Evolutionary conservation across 2,329 filamentous ascomycete genomes (phyloP).

Genomic region (Curvularia sp.): DNA sequence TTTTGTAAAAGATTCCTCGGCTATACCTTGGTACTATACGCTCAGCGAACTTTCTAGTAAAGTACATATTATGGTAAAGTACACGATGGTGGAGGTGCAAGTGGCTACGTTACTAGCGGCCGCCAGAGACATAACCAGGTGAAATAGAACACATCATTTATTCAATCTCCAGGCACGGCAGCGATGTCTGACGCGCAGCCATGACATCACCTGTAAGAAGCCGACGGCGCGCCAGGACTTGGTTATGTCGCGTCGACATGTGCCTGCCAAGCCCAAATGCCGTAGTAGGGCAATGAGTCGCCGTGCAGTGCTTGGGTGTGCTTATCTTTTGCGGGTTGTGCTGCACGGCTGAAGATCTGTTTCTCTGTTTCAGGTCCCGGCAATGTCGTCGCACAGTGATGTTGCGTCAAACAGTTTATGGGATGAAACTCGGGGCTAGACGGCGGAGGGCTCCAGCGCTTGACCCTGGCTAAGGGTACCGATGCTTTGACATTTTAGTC

Average conservation of each 20-base stretch:
- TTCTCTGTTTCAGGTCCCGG: not conserved
- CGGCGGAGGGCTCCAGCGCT: slow-evolving; percentile 22
- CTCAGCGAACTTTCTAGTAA: slow-evolving; percentile 30
- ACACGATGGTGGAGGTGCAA: not conserved
- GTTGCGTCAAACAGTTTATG: slow-evolving; percentile 3
- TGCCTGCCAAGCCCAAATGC: slow-evolving; percentile 30
- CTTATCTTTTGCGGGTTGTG: not conserved
- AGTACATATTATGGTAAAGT: slow-evolving; percentile 23
- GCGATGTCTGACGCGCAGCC: not conserved
- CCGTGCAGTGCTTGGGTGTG: not conserved
- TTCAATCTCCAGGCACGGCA: slow-evolving; percentile 2
- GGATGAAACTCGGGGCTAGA: slow-evolving; percentile 16
- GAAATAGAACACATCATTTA: not conserved
- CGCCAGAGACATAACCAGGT: not conserved
- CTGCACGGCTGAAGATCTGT: not conserved
- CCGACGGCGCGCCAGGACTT: slow-evolving; percentile 26
- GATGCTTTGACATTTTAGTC: slow-evolving; percentile 35
- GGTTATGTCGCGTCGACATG: slow-evolving; percentile 18
- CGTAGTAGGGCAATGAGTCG: slow-evolving; percentile 10
- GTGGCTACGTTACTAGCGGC: not conserved
- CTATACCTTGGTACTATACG: slow-evolving; percentile 11
- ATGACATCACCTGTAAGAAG: slow-evolving; percentile 25
- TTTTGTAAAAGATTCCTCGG: not conserved
- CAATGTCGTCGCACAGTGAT: not conserved
- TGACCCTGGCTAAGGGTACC: slow-evolving; percentile 22